phyloP scores from a whole-genome alignment of 2,329 filamentous ascomycete species.

The Venturia effusa region DNA sequence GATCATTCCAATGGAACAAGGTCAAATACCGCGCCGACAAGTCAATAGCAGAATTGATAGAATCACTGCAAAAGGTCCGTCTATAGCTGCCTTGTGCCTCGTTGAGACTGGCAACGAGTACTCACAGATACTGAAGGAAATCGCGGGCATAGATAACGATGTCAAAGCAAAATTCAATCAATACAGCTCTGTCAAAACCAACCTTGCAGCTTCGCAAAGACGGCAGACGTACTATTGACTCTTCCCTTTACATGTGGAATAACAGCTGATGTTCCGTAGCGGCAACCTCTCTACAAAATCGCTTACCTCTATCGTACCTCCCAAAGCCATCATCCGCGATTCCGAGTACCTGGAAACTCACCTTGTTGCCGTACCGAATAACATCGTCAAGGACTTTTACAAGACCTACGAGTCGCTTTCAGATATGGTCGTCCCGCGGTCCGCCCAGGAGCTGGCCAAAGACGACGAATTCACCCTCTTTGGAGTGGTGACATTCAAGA shows the following conservation, averaged over 20 bases:
- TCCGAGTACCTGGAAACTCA: constrained; percentile 97
- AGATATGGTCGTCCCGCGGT: constrained; percentile 89
- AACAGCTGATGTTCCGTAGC: constrained; percentile 31
- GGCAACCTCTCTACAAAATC: constrained; percentile 94
- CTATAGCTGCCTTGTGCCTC: background rate
- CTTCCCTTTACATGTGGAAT: background rate
- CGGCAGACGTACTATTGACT: constrained; percentile 62
- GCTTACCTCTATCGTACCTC: constrained; percentile 77
- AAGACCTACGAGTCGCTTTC: constrained; percentile 79
- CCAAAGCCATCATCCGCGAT: constrained; percentile 67
- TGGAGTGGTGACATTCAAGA: constrained; percentile 88
- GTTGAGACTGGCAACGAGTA: background rate
- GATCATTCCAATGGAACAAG: constrained; percentile 90
- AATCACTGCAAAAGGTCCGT: constrained; percentile 72
- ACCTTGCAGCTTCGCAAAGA: constrained; percentile 67
- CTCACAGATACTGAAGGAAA: constrained; percentile 47
- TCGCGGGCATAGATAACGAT: constrained; percentile 86
- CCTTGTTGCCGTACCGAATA: constrained; percentile 75
- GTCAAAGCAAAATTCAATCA: constrained; percentile 90
- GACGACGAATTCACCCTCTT: constrained; percentile 88
- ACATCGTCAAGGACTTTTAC: constrained; percentile 75
- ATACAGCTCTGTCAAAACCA: constrained; percentile 85
- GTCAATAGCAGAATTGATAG: constrained; percentile 74
- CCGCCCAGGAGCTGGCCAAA: constrained; percentile 64
- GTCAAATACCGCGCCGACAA: constrained; percentile 94